These are phyloP conservation scores for Sanghuangporus weigelae DNA, from an alignment of 1,284 basidiomycete species.

Conservation along the genomic window DNA sequence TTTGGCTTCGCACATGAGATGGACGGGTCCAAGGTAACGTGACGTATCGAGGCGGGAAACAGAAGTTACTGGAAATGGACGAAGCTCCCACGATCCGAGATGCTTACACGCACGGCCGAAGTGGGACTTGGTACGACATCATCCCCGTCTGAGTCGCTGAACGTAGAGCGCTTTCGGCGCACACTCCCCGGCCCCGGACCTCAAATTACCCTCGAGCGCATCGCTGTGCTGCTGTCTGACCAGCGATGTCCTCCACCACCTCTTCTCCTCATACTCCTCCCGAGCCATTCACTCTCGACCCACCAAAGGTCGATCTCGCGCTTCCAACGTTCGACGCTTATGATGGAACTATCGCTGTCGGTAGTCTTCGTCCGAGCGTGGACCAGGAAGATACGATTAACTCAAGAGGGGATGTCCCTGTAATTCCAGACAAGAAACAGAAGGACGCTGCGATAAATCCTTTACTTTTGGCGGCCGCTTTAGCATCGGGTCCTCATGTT, in stretches of 20 bases:
- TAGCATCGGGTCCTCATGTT: slow-evolving; percentile 63
- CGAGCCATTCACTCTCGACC: slow-evolving; percentile 9
- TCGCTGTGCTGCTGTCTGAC: slow-evolving; percentile 21
- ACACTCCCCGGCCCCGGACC: slow-evolving; percentile 1
- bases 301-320: slow-evolving; percentile 5
- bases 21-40: neutral
- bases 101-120: neutral
- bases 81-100: neutral
- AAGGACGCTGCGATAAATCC: slow-evolving; percentile 68
- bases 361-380: neutral
- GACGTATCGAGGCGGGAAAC: neutral
- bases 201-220: slow-evolving; percentile 6
- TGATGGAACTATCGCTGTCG: slow-evolving; percentile 13
- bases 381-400: slow-evolving; percentile 21
- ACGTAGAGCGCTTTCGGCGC: slow-evolving; percentile 6
- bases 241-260: slow-evolving; percentile 19
- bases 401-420: neutral
- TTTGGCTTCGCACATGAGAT: too few species aligned
- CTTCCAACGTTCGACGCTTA: neutral
- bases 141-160: neutral
- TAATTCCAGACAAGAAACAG: slow-evolving; percentile 35
- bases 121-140: neutral
- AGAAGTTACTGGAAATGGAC: neutral
- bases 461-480: slow-evolving; percentile 64
- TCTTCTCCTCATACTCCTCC: slow-evolving; percentile 15